phyloP scores from a whole-genome alignment of 176 grass and related monocot genomes.

The Oryza australiensis region DNA sequence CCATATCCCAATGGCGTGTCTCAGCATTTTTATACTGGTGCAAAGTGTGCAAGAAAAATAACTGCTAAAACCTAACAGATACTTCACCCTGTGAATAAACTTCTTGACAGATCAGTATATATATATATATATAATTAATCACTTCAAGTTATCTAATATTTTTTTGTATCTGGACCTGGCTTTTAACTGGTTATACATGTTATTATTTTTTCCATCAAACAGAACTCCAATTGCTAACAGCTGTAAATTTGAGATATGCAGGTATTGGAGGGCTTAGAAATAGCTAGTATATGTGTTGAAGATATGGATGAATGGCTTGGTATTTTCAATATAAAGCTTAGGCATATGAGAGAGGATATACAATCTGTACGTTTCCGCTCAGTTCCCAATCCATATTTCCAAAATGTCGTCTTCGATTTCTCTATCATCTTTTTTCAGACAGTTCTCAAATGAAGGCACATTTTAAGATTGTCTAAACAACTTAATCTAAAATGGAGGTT shows the following conservation, averaged over 20 bases:
- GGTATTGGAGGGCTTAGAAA: slow-evolving; percentile 85
- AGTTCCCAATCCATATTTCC: background rate
- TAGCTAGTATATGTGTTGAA: slow-evolving; percentile 73
- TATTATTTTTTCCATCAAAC: background rate
- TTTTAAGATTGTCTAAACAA: background rate
- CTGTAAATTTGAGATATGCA: slow-evolving; percentile 33
- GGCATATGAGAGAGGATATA: slow-evolving; percentile 98
- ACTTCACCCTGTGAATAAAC: background rate
- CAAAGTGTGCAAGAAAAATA: background rate
- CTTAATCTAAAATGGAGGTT: background rate
- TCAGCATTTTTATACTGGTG: background rate
- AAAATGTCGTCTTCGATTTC: background rate
- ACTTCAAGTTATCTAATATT: background rate
- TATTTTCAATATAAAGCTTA: slow-evolving; percentile 97
- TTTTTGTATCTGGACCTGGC: background rate
- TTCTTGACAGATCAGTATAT: background rate
- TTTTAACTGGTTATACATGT: slow-evolving; percentile 1
- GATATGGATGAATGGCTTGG: slow-evolving; percentile 99
- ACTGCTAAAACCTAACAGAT: background rate
- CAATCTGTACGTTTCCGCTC: slow-evolving; percentile 65
- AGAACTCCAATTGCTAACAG: background rate
- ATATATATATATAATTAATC: background rate
- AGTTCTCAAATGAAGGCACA: background rate
- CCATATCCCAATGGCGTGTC: background rate
- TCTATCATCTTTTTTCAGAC: background rate